phyloP scores from a whole-genome alignment of 176 grass and related monocot genomes.

The Ananas comosus region DNA sequence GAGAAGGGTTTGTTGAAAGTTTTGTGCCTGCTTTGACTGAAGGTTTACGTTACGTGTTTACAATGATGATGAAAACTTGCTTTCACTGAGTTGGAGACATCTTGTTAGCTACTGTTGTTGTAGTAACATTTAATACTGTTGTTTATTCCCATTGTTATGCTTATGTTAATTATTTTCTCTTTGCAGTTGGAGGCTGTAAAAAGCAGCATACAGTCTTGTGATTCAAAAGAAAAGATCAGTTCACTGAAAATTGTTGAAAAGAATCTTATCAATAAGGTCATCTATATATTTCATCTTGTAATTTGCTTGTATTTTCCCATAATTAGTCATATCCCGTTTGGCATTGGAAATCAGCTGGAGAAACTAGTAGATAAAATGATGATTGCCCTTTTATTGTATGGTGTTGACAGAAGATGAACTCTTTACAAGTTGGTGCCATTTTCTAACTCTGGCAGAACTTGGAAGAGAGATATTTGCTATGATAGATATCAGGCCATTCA shows the following conservation, averaged over 20 bases:
- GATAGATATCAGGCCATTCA: too few relatives aligned
- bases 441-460: too few relatives aligned
- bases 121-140: neutral
- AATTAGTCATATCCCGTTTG: neutral
- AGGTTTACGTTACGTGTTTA: too few relatives aligned
- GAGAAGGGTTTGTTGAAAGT: too few relatives aligned
- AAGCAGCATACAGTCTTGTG: constrained; percentile 44
- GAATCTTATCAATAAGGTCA: constrained; percentile 79
- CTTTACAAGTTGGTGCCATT: too few relatives aligned
- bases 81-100: neutral
- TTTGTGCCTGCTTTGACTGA: too few relatives aligned
- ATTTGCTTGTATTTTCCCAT: neutral
- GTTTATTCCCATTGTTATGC: neutral
- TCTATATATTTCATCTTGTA: neutral
- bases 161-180: constrained; percentile 9
- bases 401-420: too few relatives aligned
- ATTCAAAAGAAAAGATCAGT: constrained; percentile 55
- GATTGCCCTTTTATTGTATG: too few relatives aligned
- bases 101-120: neutral
- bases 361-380: neutral
- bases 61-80: too few relatives aligned
- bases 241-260: constrained; percentile 74
- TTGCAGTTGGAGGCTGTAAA: constrained; percentile 75
- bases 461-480: too few relatives aligned
- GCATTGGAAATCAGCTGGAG: neutral